Evolutionary conservation across 805 yeast genomes (phyloP).

Genomic region (Schwanniomyces polymorphus): DNA sequence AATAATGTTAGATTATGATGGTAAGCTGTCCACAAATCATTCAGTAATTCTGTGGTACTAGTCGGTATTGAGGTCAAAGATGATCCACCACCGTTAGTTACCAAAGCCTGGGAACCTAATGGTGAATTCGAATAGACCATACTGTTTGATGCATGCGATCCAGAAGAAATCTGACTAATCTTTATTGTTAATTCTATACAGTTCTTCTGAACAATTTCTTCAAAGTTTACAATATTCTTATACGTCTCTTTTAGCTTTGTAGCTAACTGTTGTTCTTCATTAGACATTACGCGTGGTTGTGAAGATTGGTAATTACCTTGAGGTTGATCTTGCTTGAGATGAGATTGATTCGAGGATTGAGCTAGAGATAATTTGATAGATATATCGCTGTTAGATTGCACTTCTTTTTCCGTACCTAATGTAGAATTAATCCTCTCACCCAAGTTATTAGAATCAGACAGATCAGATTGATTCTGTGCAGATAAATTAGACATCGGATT

Average conservation of each 20-base stretch:
- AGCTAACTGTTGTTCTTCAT: conserved; percentile 66
- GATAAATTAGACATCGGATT: conserved; percentile 23
- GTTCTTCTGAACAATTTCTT: conserved; percentile 67
- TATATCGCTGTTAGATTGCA: not conserved
- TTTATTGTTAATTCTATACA: conserved; percentile 60
- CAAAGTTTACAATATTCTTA: conserved; percentile 64
- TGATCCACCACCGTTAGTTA: conserved; percentile 12
- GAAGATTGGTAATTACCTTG: conserved; percentile 13
- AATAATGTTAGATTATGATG: conserved; percentile 64
- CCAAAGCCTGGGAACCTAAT: conserved; percentile 10
- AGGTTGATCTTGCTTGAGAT: conserved; percentile 9
- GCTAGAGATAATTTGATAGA: not conserved
- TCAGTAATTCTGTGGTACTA: conserved; percentile 49
- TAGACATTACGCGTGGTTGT: conserved; percentile 39
- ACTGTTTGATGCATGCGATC: conserved; percentile 20
- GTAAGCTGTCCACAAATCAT: conserved; percentile 71
- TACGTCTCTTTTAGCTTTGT: conserved; percentile 74
- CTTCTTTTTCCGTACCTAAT: not conserved
- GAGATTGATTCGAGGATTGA: conserved; percentile 3
- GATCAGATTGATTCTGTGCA: conserved; percentile 36
- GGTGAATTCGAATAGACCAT: conserved; percentile 11
- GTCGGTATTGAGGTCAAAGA: conserved; percentile 17
- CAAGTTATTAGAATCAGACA: conserved; percentile 37
- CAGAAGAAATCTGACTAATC: conserved; percentile 41
- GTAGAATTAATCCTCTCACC: conserved; percentile 11